Evolutionary conservation across 2,329 filamentous ascomycete species (phyloP).

Genomic region (Colletotrichum chlorophyti): DNA sequence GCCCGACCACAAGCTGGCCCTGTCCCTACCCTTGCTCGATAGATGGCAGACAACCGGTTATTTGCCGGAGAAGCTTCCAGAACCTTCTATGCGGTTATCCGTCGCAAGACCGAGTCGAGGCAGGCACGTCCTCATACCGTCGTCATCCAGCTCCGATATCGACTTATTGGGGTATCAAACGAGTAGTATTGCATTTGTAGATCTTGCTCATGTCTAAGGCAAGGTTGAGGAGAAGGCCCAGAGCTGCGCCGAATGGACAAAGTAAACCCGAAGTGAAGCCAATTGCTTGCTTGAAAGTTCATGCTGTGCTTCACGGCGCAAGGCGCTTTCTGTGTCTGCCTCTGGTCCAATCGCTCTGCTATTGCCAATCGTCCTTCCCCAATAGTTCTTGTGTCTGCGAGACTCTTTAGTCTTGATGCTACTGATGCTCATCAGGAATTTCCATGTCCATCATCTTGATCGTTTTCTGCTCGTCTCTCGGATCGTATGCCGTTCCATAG

Average conservation of each 20-base stretch:
- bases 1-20: neutral
- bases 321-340: too few relatives aligned
- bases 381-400: neutral
- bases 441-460: slow-evolving; percentile 48
- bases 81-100: slow-evolving; percentile 36
- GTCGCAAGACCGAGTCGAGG: neutral
- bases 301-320: too few relatives aligned
- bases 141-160: too few relatives aligned
- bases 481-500: slow-evolving; percentile 13
- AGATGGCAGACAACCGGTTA: neutral
- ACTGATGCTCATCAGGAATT: slow-evolving; percentile 34
- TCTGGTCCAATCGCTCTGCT: neutral
- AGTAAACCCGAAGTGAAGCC: too few relatives aligned
- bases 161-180: slow-evolving; percentile 19
- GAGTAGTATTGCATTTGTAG: slow-evolving; percentile 7
- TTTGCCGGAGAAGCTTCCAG: slow-evolving; percentile 37
- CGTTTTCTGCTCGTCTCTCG: slow-evolving; percentile 29
- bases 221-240: neutral
- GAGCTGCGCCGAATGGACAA: too few relatives aligned
- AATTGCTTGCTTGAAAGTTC: too few relatives aligned
- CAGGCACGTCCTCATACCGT: too few relatives aligned
- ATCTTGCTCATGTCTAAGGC: neutral
- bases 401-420: slow-evolving; percentile 15
- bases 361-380: neutral
- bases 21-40: neutral